Percentiles rank a stretch among this genome's conserved stretches.
Conservation (phyloP, 202 grass and related monocot genomes). For the Setaria italica region DNA sequence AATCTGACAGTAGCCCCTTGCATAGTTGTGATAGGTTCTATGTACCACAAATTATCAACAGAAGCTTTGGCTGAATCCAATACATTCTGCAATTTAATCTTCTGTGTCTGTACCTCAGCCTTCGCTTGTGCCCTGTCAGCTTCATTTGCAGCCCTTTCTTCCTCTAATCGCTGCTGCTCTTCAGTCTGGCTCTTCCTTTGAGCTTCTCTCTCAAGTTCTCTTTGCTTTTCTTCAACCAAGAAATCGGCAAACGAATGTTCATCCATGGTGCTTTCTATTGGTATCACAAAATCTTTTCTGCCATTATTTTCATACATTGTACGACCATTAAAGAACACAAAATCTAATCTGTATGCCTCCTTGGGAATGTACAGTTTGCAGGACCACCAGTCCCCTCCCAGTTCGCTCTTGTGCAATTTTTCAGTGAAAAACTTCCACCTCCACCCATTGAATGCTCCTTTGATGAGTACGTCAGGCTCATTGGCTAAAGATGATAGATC, state of each 20-base stretch:
- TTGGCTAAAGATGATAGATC: slow-evolving; percentile 67
- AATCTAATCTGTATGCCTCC: slow-evolving; percentile 84
- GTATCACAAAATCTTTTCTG: slow-evolving; percentile 68
- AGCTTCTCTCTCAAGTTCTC: slow-evolving; percentile 75
- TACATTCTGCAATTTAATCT: slow-evolving; percentile 49
- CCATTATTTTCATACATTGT: slow-evolving; percentile 84
- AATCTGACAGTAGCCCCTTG: slow-evolving; percentile 58
- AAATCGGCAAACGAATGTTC: slow-evolving; percentile 75
- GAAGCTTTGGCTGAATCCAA: slow-evolving; percentile 47
- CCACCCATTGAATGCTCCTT: slow-evolving; percentile 92
- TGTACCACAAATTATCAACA: slow-evolving; percentile 70
- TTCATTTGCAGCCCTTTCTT: slow-evolving; percentile 63
- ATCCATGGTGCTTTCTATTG: slow-evolving; percentile 77
- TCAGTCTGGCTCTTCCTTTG: slow-evolving; percentile 69
- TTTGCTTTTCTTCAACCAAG: slow-evolving; percentile 72
- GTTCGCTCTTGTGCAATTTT: slow-evolving; percentile 75
- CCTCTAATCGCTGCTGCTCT: slow-evolving; percentile 55
- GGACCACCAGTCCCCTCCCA: slow-evolving; percentile 78
- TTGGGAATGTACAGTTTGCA: slow-evolving; percentile 87
- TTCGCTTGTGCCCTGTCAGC: slow-evolving; percentile 66
- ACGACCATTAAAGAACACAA: slow-evolving; percentile 85
- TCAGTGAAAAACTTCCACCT: slow-evolving; percentile 81
- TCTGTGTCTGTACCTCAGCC: slow-evolving; percentile 66
- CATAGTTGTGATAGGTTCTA: slow-evolving; percentile 59
- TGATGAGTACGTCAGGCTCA: slow-evolving; percentile 77